Base-by-base conservation (phyloP, 805 yeast species). In the Wickerhamomyces bisporus region DNA sequence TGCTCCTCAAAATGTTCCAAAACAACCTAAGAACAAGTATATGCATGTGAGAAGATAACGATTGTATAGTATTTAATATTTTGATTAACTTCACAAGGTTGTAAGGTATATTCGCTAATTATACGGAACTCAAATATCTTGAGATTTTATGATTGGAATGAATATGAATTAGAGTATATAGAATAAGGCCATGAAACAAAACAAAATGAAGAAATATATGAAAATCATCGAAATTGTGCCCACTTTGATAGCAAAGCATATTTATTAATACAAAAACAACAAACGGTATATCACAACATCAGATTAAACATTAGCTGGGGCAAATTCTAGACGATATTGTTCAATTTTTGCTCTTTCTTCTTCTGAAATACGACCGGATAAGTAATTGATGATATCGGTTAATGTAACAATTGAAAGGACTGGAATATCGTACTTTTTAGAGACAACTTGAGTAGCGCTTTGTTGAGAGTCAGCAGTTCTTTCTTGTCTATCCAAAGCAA, bases 401-500 rank as follows among this genome's bases (percentile, higher is more conserved):
- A 93, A 72, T 30, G 77, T 70, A 28, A 88, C 88, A 50, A 93
- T 89, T 35, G 84, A 77, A 39, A 84, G 61, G 18, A 93, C 96
- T 3, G 97, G 97, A 40, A 91, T 84, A 28, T 73, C 71, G 58
- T 81, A 82, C 55, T 71, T 75, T 53, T 77, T 68, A 36, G 85
- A 66, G 20, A 91, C 93, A 17, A 79, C 79, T 58, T 81, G 82
- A 5, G 96, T 86, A 34, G 98, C 95, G 49, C 93, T 81, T 50
- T 70, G 61, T 30, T 71, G 71, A 29, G 79, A 69, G 50, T 78
- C 82, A 26, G 85, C 81, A 34, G 93, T 80, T 40, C 65, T 59
- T 66, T 93, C 98, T 70, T 89, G 95, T 71, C 98, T 81, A 62
- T 93, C 98, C 50, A 93, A 75, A 7, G 96, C 95, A 55, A 93